Evolutionary conservation across 2,329 filamentous ascomycete genomes (phyloP), one percentile per base, ranked within the genome.

Genomic region (Fusarium anguioides): DNA sequence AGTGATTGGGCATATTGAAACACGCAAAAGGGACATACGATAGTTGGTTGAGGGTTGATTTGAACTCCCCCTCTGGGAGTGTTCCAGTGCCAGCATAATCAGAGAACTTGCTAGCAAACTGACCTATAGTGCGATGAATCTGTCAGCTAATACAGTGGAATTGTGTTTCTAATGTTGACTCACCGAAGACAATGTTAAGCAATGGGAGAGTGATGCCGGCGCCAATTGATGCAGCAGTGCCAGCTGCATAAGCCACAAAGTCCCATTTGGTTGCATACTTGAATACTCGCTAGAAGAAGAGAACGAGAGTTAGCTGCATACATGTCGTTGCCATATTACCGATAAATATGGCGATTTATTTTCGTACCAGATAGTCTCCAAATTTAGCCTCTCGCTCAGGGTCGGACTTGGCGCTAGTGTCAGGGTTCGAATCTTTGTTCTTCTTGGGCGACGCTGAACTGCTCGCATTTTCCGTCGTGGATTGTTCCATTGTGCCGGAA

Each of bases 141-240:
- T 2, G 8, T 51, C n/a, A 42, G 11, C 2, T 11, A 6, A 2
- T n/a, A n/a, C 9, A 23, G 6, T 4, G n/a, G n/a, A n/a, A n/a
- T n/a, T n/a, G n/a, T n/a, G n/a, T n/a, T n/a, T n/a, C n/a, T n/a
- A n/a, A n/a, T n/a, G n/a, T n/a, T n/a, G 5, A 27, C 42, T 26
- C 57, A 64, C 78, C 78, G 40, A 80, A 76, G 0, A 79, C 72
- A 2, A 80, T 66, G 39, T 76, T 76, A 39, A 78, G 72, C 50
- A 79, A 58, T 4, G 78, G 74, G 51, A 79, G 52, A n/a, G 69
- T 71, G 2, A 58, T 45, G 14, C 58, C 53, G 6, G 37, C 58
- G 8, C 47, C 54, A 0, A 53, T 58, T 8, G 47, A 52, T 24
- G 47, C 54, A 6, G 20, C 12, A n/a, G 35, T 15, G 14, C 53